Conservation (phyloP, 2,329 filamentous ascomycete genomes). For the Amylocarpus encephaloides region DNA sequence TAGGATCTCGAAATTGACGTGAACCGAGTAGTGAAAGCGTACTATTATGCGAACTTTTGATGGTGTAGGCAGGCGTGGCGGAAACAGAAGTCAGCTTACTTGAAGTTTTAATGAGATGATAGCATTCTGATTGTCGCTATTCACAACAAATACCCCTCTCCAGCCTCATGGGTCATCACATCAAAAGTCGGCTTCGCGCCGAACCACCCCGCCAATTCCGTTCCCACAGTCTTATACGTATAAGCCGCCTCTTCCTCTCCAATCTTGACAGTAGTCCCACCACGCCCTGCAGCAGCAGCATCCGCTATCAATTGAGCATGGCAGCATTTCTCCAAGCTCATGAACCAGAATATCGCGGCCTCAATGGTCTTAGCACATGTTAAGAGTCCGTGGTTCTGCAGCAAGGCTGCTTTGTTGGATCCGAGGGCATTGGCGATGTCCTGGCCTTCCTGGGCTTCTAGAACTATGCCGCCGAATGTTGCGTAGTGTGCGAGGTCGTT, state of each 20-base stretch:
- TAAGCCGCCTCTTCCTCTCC: constrained; percentile 59
- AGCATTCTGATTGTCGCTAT: not conserved
- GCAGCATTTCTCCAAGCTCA: constrained; percentile 42
- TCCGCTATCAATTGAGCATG: constrained; percentile 46
- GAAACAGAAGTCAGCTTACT: no score
- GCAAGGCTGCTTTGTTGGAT: constrained; percentile 43
- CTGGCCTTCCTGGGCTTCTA: constrained; percentile 45
- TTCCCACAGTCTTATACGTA: constrained; percentile 60
- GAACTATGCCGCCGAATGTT: constrained; percentile 47
- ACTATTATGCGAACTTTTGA: no score
- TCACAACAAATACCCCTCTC: not conserved
- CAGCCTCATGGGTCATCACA: not conserved
- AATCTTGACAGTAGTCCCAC: constrained; percentile 52
- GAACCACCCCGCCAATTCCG: constrained; percentile 45
- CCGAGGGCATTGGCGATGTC: constrained; percentile 44
- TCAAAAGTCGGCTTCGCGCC: constrained; percentile 3
- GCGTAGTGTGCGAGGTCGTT: constrained; percentile 36
- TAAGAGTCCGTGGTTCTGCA: constrained; percentile 52
- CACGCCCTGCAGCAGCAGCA: constrained; percentile 53
- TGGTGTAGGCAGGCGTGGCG: no score
- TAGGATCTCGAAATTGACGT: no score
- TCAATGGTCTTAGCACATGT: constrained; percentile 46
- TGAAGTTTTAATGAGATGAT: no score
- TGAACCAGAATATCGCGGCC: constrained; percentile 48
- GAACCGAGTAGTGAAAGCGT: no score